A percentile compares a stretch with the other conserved stretches of the same genome.
Conservation (phyloP, 2,329 filamentous ascomycete genomes). For the Plenodomus biglobosus region DNA sequence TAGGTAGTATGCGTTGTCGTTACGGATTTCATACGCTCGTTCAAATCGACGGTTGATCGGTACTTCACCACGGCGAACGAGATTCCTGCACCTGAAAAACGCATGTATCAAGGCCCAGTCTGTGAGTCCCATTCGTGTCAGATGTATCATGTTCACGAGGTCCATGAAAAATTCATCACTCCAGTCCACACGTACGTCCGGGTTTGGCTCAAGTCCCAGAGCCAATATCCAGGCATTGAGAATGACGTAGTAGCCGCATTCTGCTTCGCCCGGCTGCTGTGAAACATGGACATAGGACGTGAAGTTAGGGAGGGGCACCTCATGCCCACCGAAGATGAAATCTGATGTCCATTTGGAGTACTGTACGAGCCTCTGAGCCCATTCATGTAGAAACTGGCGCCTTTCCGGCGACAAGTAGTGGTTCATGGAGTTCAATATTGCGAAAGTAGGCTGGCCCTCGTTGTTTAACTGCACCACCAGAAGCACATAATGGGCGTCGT, state of each 20-base stretch:
- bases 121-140: conserved; percentile 10
- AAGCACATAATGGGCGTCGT: conserved; percentile 8
- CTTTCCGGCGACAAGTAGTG: background rate
- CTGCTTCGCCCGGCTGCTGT: conserved; percentile 2
- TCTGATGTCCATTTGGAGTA: background rate
- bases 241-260: conserved; percentile 20
- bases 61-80: conserved; percentile 4
- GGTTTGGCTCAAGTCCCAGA: conserved; percentile 19
- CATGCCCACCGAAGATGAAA: background rate
- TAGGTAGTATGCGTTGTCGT: background rate
- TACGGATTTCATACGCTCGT: background rate
- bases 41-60: background rate
- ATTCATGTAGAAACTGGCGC: background rate
- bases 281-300: conserved; percentile 6
- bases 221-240: conserved; percentile 26
- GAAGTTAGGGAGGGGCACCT: background rate
- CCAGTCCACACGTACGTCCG: conserved; percentile 5
- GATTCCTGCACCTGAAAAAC: conserved; percentile 14
- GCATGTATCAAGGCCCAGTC: conserved; percentile 16
- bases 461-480: conserved; percentile 14
- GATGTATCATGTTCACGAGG: conserved; percentile 5
- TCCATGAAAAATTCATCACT: conserved; percentile 7
- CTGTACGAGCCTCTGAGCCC: background rate
- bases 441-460: conserved; percentile 1
- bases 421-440: conserved; percentile 11